These are phyloP conservation scores for Mycosphaerelloides madeirae DNA, from an alignment of 2,329 filamentous ascomycete species.

Conservation along the genomic window DNA sequence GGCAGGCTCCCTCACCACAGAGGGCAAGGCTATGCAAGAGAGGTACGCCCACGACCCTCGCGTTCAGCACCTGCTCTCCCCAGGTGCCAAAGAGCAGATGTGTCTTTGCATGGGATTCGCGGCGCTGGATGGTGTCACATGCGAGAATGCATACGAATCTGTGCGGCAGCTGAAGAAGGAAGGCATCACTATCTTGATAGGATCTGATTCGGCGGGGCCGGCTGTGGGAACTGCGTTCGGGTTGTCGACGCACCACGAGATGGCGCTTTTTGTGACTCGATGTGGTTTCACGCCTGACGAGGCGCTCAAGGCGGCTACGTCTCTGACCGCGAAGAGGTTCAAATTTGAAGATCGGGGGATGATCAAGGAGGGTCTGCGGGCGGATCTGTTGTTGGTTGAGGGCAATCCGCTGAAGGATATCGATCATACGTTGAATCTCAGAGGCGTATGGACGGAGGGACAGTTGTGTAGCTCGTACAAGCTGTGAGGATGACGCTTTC, in stretches of 20 bases:
- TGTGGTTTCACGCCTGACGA: conserved; percentile 41
- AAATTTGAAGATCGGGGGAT: conserved; percentile 38
- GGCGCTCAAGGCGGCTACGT: conserved; percentile 40
- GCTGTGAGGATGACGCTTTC: no score
- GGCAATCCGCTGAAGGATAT: conserved; percentile 42
- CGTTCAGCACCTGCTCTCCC: conserved; percentile 29
- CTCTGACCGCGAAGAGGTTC: conserved; percentile 38
- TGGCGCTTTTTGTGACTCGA: conserved; percentile 39
- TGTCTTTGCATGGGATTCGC: conserved; percentile 41
- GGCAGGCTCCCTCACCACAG: conserved; percentile 38
- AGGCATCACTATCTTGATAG: conserved; percentile 41
- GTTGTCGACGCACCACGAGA: conserved; percentile 40
- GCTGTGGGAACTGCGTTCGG: conserved; percentile 43
- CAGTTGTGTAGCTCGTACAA: conserved; percentile 15
- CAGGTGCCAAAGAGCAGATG: conserved; percentile 26
- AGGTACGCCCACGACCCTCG: conserved; percentile 39
- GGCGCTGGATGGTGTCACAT: conserved; percentile 26
- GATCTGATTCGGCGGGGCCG: conserved; percentile 41
- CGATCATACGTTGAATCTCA: conserved; percentile 37
- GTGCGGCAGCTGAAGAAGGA: conserved; percentile 37
- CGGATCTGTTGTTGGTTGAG: conserved; percentile 42
- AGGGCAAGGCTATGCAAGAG: conserved; percentile 38
- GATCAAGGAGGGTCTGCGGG: conserved; percentile 38
- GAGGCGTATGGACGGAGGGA: conserved; percentile 43
- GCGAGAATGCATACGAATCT: conserved; percentile 40